phyloP scores from a whole-genome alignment of 2,329 filamentous ascomycete genomes.

The Clonostachys rosea region DNA sequence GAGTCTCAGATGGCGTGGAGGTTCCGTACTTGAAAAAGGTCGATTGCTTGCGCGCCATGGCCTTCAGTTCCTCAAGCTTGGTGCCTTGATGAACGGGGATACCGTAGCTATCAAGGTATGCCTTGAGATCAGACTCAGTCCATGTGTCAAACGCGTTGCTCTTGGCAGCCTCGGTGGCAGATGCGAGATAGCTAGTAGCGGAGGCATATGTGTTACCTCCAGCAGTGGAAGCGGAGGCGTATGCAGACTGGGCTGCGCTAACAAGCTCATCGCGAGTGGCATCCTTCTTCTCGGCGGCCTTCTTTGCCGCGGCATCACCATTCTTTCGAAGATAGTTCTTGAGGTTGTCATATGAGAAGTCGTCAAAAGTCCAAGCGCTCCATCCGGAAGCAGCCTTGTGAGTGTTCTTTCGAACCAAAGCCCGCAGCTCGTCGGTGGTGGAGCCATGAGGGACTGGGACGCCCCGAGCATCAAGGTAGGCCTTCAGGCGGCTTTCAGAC shows the following conservation, averaged over 20 bases:
- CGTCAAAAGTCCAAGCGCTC: conserved; percentile 76
- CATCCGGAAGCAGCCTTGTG: conserved; percentile 66
- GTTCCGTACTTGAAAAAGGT: conserved; percentile 78
- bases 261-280: conserved; percentile 71
- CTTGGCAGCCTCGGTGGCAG: conserved; percentile 63
- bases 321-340: conserved; percentile 49
- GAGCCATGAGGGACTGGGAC: conserved; percentile 69
- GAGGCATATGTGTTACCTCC: conserved; percentile 59
- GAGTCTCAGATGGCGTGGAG: conserved; percentile 56
- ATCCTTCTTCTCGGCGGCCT: conserved; percentile 57
- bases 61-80: conserved; percentile 64
- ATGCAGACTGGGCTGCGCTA: conserved; percentile 57
- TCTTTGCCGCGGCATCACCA: conserved; percentile 50
- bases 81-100: conserved; percentile 63
- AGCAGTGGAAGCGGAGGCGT: conserved; percentile 52
- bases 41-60: conserved; percentile 66
- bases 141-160: conserved; percentile 66
- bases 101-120: conserved; percentile 76
- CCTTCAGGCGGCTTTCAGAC: conserved; percentile 75
- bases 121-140: conserved; percentile 70
- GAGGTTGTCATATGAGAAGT: conserved; percentile 67
- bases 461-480: conserved; percentile 72
- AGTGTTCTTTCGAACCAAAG: conserved; percentile 67
- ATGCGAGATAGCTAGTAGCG: conserved; percentile 64
- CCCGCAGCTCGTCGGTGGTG: conserved; percentile 69